Conservation (phyloP, 768 basidiomycete genomes). For the button mushroom (Agaricus bisporus) region DNA sequence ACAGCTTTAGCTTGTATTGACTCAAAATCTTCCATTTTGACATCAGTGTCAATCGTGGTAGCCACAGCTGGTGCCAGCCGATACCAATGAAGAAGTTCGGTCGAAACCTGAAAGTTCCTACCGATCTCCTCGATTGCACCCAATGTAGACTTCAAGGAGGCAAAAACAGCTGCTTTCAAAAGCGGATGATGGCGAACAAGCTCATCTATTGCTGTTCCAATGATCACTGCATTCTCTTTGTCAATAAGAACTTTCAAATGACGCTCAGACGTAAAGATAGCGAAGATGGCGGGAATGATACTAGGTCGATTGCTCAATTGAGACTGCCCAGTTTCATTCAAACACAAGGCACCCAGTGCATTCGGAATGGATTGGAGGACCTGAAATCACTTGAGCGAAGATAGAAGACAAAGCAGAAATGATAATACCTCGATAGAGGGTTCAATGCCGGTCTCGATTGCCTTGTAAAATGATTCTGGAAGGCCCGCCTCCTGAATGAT, state of each 20-base stretch:
- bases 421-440: conserved; percentile 74
- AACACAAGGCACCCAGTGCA: conserved; percentile 91
- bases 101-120: conserved; percentile 45
- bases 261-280: conserved; percentile 78
- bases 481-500: conserved; percentile 91
- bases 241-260: conserved; percentile 83
- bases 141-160: conserved; percentile 66
- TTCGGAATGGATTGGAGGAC: conserved; percentile 91
- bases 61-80: conserved; percentile 32
- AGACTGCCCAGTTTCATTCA: conserved; percentile 85
- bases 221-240: conserved; percentile 85
- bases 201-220: conserved; percentile 91
- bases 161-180: conserved; percentile 75
- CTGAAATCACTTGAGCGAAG: conserved; percentile 30
- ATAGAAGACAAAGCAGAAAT: neutral
- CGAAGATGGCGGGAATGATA: conserved; percentile 81
- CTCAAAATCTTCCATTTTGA: conserved; percentile 44
- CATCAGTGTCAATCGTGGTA: conserved; percentile 27
- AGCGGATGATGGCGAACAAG: conserved; percentile 93
- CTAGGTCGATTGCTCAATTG: conserved; percentile 71
- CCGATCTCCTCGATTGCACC: conserved; percentile 72
- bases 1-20: conserved; percentile 13
- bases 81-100: conserved; percentile 66
- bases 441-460: conserved; percentile 80
- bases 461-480: conserved; percentile 83